Base-by-base conservation (phyloP, 2,329 filamentous ascomycete species). In the Decorospora gaudefroyi region DNA sequence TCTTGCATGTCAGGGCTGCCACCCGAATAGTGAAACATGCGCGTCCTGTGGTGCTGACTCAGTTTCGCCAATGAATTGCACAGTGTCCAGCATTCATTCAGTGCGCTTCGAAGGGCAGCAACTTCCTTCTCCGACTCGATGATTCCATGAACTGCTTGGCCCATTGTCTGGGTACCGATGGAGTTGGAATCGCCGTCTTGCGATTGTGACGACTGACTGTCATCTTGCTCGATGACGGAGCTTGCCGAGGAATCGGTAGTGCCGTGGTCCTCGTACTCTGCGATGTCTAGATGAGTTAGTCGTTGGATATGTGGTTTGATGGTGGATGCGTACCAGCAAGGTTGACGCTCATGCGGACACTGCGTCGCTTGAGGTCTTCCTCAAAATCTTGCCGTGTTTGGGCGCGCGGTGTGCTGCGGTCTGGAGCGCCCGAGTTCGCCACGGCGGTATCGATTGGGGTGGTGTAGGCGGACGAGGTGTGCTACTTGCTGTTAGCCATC, bases 41-140 rank as follows among this genome's bases (percentile, higher is more conserved):
- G 80, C 57, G 89, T 82, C 18, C 90, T 83, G 64, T 96, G 88
- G 53, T 86, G 87, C 12, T 88, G 91, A 68, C 90, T 95, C 12
- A 96, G 77, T 53, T 82, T 88, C 15, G 90, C 89, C 21, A 96
- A 75, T 0, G 90, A 95, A 64, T 96, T 96, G 74, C 91, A 96
- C 10, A 96, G 75, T 0, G 86, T 95, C 91, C 91, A 96, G 70
- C 90, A 96, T 73, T 96, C 89, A 50, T 87, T 83, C 11, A 96
- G 76, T 2, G 90, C 89, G 19, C 82, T 83, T 50, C 82, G 83
- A n/a, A 96, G 74, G 6, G 86, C 85, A 17, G 72, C 75, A 16
- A 88, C 75, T 59, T 90, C 85, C 36, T 78, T 76, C 42, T 82
- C 76, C n/a, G 80, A 76, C 42, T 81, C 76, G 48, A 79, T 81